Conservation (phyloP, 768 basidiomycete species). For the Holtermannia corniformis region DNA sequence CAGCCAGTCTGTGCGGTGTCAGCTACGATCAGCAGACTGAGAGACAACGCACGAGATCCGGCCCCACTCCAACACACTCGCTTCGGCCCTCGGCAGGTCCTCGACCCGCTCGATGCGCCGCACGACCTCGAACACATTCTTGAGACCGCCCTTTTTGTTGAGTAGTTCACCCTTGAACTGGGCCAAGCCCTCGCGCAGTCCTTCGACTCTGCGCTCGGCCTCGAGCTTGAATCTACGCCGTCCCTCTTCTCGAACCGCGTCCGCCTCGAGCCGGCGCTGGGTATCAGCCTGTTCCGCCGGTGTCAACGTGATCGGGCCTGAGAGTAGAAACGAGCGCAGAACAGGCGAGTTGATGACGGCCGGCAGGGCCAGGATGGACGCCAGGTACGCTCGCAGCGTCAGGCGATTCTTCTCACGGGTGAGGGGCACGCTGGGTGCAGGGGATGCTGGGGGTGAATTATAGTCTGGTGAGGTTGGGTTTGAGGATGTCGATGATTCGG, state of each 20-base stretch:
- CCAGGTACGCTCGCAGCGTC: conserved; percentile 87
- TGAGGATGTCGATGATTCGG: conserved; percentile 6
- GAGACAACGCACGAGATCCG: conserved; percentile 72
- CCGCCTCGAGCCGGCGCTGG: conserved; percentile 72
- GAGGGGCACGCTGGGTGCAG: conserved; percentile 39
- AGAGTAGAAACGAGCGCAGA: conserved; percentile 71
- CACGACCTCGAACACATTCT: conserved; percentile 77
- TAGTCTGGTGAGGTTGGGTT: neutral
- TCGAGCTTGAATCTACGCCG: conserved; percentile 73
- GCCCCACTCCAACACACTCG: conserved; percentile 90
- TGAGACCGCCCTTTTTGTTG: conserved; percentile 56
- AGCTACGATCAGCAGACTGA: neutral
- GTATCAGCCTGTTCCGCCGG: conserved; percentile 71
- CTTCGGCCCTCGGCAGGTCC: conserved; percentile 71
- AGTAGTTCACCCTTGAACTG: conserved; percentile 91
- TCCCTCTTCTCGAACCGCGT: conserved; percentile 77
- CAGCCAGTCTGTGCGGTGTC: conserved; percentile 59
- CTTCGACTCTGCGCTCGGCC: conserved; percentile 76
- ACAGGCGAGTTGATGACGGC: conserved; percentile 77
- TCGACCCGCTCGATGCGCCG: conserved; percentile 66
- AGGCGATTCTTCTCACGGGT: conserved; percentile 90
- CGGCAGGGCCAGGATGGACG: conserved; percentile 60
- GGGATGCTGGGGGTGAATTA: neutral
- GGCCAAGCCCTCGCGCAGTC: conserved; percentile 68
- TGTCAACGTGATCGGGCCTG: conserved; percentile 60